Percentiles rank a stretch among this genome's conserved stretches.
Evolutionary conservation across 495 filamentous ascomycete genomes (phyloP).

Genomic region (Aspergillus affinis): DNA sequence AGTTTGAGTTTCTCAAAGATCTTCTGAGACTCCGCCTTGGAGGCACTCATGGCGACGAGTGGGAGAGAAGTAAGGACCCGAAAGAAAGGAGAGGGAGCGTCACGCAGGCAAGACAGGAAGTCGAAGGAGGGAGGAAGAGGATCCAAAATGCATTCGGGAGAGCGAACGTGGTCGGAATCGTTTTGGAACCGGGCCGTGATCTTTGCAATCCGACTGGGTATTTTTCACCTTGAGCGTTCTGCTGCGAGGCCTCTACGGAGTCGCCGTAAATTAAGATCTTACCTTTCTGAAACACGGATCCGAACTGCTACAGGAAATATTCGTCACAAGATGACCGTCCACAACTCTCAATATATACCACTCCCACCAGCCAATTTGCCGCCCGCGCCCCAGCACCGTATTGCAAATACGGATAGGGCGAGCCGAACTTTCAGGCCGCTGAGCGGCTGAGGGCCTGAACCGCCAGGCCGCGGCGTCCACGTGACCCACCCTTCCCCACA

Average conservation of each 20-base stretch:
- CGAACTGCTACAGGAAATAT: too few species aligned
- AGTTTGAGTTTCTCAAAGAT: constrained; percentile 97
- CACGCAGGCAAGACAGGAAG: background rate
- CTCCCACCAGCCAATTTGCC: background rate
- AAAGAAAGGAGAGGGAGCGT: background rate
- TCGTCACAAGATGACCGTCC: background rate
- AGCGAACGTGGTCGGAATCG: constrained; percentile 38
- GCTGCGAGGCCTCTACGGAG: too few species aligned
- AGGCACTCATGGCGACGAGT: constrained; percentile 68
- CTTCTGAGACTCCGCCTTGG: constrained; percentile 92
- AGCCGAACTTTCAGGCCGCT: constrained; percentile 8
- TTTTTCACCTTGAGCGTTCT: background rate
- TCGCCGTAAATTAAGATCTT: too few species aligned
- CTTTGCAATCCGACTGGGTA: constrained; percentile 13
- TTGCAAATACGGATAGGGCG: constrained; percentile 16
- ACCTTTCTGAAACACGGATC: too few species aligned
- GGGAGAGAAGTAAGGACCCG: constrained; percentile 1
- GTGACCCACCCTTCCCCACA: constrained; percentile 25
- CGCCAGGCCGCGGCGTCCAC: constrained; percentile 9
- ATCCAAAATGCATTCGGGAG: constrained; percentile 25
- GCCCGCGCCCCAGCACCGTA: constrained; percentile 2
- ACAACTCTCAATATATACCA: background rate
- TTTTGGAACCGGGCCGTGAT: constrained; percentile 7
- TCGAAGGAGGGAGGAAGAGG: constrained; percentile 21
- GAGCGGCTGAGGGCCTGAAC: background rate